Base-by-base conservation (phyloP, 208 protist genomes). In the Angomonas deanei region DNA sequence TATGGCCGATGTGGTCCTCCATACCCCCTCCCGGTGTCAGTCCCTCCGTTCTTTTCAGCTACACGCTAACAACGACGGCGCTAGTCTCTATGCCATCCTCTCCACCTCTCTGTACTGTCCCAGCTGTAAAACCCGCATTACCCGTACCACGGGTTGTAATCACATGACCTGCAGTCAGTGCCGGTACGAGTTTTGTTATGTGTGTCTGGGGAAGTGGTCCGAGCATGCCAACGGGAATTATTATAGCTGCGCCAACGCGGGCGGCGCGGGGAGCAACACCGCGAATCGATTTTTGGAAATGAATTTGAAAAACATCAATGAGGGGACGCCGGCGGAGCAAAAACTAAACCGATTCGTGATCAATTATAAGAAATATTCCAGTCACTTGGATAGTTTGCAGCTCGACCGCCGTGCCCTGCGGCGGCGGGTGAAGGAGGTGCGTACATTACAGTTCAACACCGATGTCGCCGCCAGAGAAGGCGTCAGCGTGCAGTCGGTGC, bases 141-240 rank as follows among this genome's bases (percentile, higher is more conserved):
- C 10, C 13, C 5, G 17, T 4, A 19, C 5, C 11, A 11, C n/a
- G 21, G 27, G 50, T 13, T 56, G 27, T 30, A 28, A 34, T 13
- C 50, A 56, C 31, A 56, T 56, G 23, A 56, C 27, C 3, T 56
- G 50, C 27, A 30, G 5, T 50, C 3, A 50, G 42, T 50, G 42
- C 23, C 42, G 19, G 5, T 50, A 50, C 23, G 42, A 50, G 23
- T 50, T 50, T 50, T 50, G 42, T 19, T 50, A 50, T 19, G 23
- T 50, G 42, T 50, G 42, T 50, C 23, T 50, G 13, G 42, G 42
- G 19, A 19, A 50, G 42, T 50, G 42, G 42, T 21, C 8, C 5
- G 23, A n/a, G 3, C 42, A 50, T 23, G 13, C 19, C 17, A 50
- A 50, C 19, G 42, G 42, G 17, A 19, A 50, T n/a, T 4, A 10